phyloP scores from a whole-genome alignment of 257 asterid species.

The Gardenia jasminoides region DNA sequence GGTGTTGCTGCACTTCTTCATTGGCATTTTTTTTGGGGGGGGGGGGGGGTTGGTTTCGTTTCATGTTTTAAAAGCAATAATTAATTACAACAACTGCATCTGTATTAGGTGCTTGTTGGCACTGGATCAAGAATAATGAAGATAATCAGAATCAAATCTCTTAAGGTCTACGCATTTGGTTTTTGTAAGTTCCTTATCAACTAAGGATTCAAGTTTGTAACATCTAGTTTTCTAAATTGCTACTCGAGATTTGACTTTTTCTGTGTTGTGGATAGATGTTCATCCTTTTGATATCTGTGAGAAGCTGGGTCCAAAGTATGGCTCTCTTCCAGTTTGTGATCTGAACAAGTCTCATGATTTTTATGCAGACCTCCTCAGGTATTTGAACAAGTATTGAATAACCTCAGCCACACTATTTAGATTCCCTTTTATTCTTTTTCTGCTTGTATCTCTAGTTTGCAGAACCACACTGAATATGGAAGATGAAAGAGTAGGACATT shows the following conservation, averaged over 20 bases:
- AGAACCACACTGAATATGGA: background rate
- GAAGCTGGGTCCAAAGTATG: conserved; percentile 87
- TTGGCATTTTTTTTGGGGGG: too few species aligned
- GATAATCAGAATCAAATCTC: conserved; percentile 77
- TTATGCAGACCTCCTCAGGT: conserved; percentile 91
- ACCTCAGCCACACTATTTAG: background rate
- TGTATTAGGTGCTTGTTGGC: conserved; percentile 87
- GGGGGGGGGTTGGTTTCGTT: background rate
- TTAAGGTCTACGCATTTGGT: conserved; percentile 91
- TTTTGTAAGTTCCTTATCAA: conserved; percentile 65
- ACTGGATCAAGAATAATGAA: conserved; percentile 94
- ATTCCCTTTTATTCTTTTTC: background rate
- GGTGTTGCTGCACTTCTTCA: background rate
- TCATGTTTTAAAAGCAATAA: background rate
- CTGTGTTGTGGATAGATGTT: conserved; percentile 53
- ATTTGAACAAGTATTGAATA: conserved; percentile 19
- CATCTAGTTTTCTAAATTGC: conserved; percentile 12
- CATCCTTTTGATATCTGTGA: conserved; percentile 89
- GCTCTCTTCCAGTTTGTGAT: conserved; percentile 61
- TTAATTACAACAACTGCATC: conserved; percentile 4
- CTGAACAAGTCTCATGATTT: conserved; percentile 66
- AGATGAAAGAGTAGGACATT: too few species aligned
- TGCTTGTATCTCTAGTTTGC: background rate
- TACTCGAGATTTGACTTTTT: conserved; percentile 16
- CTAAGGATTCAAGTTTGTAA: conserved; percentile 9